Evolutionary conservation across 1,139 yeast genomes (phyloP), one percentile per base, ranked within the genome.

Genomic region (Pneumocystis oryctolagi): DNA sequence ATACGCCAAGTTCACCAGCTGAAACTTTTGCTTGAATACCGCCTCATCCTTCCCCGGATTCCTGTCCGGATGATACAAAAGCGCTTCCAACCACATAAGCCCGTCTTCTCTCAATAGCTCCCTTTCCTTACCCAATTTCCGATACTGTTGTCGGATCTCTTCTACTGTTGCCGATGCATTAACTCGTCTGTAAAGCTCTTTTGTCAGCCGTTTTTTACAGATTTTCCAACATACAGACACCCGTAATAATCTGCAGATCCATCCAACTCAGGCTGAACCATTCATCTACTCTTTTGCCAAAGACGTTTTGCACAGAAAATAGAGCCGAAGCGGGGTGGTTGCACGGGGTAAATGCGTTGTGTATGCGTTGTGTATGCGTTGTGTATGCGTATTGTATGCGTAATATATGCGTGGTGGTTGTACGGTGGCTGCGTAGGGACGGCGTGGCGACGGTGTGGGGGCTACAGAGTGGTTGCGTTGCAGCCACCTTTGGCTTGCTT

Each of bases 21-120:
- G 66, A 35, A 64, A 64, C 30, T 63, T 63, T 20, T 56, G 63
- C 59, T 61, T 60, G 30, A 55, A 63, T 18, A 57, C 63, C 4
- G 37, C 58, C 34, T 64, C 66, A 16, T 58, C n/a, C n/a, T n/a
- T 60, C 2, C 66, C 66, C 3, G 63, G 63, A 37, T 64, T 64
- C 61, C 62, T 58, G 59, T 64, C 66, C 3, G 66, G 66, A 59
- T 64, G 66, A 37, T 62, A 63, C 12, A 61, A 58, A 3, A 62
- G 60, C 8, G 64, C 66, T 32, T 34, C 9, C 12, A 64, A 60
- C 20, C 58, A 60, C 18, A 58, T 53, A 34, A 60, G 59, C 5
- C 59, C 62, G 25, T 62, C 25, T 39, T 39, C 5, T 18, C 6
- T 16, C 8, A n/a, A n/a, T n/a, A n/a, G n/a, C n/a, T n/a, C n/a